Percentiles rank a stretch among this genome's conserved stretches.
Evolutionary conservation across 2,329 filamentous ascomycete species (phyloP).

Genomic region (Didymella glomerata): DNA sequence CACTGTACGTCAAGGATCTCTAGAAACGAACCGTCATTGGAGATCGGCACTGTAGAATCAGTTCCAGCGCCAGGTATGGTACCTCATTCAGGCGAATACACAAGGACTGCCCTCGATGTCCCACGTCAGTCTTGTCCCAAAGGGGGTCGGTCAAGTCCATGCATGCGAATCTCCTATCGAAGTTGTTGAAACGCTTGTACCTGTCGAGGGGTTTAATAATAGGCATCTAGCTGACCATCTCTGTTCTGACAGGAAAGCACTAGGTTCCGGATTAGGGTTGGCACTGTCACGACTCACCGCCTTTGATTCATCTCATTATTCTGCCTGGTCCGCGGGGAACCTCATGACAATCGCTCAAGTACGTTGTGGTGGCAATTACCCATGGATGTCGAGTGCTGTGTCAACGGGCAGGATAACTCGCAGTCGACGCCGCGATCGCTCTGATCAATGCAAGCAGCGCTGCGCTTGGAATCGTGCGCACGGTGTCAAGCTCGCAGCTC

Average conservation of each 20-base stretch:
- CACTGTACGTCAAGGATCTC: neutral
- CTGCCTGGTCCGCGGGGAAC: neutral
- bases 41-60: neutral
- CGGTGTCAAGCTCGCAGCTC: neutral
- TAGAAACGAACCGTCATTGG: neutral
- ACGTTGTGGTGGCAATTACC: neutral
- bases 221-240: neutral
- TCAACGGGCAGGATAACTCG: too few relatives aligned
- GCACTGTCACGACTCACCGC: neutral
- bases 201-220: neutral
- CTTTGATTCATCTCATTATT: too few relatives aligned
- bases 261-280: neutral
- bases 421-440: neutral
- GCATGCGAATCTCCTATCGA: neutral
- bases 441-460: neutral
- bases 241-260: neutral
- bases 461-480: neutral
- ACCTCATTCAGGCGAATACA: neutral
- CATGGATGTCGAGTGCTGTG: neutral
- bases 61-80: neutral
- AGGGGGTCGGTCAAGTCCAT: neutral
- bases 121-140: neutral
- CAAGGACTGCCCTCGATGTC: neutral
- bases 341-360: neutral
- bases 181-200: neutral